phyloP scores from a whole-genome alignment of 164 flowering plant genomes.

The Berberis vulgaris region DNA sequence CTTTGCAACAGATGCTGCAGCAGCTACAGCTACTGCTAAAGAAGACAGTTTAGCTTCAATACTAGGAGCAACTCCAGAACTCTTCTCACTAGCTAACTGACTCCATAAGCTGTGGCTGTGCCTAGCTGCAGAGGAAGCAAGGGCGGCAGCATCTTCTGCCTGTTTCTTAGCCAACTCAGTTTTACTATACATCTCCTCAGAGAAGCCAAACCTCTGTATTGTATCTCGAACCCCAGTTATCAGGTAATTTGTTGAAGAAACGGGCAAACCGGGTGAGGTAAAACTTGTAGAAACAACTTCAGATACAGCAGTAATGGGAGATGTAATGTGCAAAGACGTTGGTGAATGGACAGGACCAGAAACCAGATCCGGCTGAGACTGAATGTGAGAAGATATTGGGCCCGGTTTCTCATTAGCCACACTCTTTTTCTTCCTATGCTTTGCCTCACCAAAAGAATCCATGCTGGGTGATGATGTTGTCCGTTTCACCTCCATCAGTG shows the following conservation, averaged over 20 bases:
- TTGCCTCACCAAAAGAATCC: conserved; percentile 34
- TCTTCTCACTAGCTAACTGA: conserved; percentile 54
- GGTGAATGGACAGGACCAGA: conserved; percentile 18
- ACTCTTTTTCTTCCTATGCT: conserved; percentile 62
- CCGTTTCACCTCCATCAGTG: conserved; percentile 28
- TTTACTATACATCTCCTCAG: conserved; percentile 46
- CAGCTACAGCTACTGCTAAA: conserved; percentile 78
- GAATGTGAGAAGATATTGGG: conserved; percentile 23
- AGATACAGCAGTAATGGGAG: conserved; percentile 20
- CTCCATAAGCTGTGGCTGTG: conserved; percentile 68
- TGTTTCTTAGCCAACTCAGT: conserved; percentile 66
- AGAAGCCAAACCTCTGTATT: conserved; percentile 24
- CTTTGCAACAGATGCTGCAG: conserved; percentile 94
- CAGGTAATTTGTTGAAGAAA: conserved; percentile 19
- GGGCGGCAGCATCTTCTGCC: conserved; percentile 73
- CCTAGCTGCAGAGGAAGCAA: conserved; percentile 58
- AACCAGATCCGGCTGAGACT: conserved; percentile 24
- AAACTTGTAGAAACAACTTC: conserved; percentile 18
- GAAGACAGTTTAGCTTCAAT: conserved; percentile 61
- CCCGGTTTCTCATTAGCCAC: conserved; percentile 32
- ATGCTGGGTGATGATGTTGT: conserved; percentile 21
- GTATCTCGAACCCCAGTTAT: conserved; percentile 17
- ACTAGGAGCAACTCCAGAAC: conserved; percentile 43
- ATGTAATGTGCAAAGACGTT: conserved; percentile 26
- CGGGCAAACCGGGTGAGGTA: conserved; percentile 18